Percentiles rank a stretch among this genome's conserved stretches.
Conservation (phyloP, 306 rosid genomes). For the Cicer arietinum region DNA sequence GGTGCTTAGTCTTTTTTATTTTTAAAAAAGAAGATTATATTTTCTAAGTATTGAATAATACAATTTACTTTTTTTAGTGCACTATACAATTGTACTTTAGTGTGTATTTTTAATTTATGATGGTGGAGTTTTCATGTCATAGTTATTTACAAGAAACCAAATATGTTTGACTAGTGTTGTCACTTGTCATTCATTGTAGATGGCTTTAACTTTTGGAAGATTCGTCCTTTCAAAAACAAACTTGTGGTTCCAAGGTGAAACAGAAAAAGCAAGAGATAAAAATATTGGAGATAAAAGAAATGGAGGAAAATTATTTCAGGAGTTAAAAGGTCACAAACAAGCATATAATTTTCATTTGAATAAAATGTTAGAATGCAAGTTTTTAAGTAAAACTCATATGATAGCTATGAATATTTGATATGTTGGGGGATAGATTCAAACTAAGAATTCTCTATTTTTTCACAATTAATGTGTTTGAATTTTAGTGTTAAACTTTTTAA, state of each 20-base stretch:
- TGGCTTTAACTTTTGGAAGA: neutral
- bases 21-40: neutral
- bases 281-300: neutral
- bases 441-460: too few relatives aligned
- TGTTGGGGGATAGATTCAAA: too few relatives aligned
- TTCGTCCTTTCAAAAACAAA: neutral
- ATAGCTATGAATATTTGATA: too few relatives aligned
- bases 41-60: neutral
- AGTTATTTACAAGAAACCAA: neutral
- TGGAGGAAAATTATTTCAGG: neutral
- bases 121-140: slow-evolving; percentile 9
- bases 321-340: neutral
- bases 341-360: too few relatives aligned
- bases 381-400: too few relatives aligned
- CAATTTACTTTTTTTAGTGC: neutral
- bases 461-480: too few relatives aligned
- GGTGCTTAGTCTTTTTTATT: neutral
- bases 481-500: too few relatives aligned
- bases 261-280: neutral
- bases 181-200: neutral
- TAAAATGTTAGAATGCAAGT: too few relatives aligned
- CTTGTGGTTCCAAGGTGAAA: neutral
- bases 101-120: neutral
- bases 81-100: neutral
- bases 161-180: neutral